A percentile compares a stretch with the other conserved stretches of the same genome.
Conservation (phyloP, 352 stramenopile genomes). For the Phytophthora vignae region DNA sequence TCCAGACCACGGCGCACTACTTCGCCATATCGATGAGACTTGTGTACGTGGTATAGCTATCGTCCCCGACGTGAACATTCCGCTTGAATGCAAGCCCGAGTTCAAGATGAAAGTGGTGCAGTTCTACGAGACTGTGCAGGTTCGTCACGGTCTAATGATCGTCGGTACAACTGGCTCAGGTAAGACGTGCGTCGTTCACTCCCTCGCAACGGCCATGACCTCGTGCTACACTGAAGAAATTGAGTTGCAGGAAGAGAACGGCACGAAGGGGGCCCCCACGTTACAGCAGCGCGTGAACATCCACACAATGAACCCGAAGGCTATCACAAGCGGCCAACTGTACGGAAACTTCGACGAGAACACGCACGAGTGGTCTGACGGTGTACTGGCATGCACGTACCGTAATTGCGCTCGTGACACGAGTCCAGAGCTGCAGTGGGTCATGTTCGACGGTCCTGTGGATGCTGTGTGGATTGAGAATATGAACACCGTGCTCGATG, state of each 20-base stretch:
- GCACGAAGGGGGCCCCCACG: constrained; percentile 34
- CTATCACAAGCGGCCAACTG: constrained; percentile 93
- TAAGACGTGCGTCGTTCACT: constrained; percentile 94
- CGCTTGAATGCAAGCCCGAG: constrained; percentile 80
- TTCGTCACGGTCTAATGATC: constrained; percentile 97
- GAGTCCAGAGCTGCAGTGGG: constrained; percentile 90
- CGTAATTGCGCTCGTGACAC: constrained; percentile 90
- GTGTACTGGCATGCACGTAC: constrained; percentile 95
- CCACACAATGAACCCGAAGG: constrained; percentile 96
- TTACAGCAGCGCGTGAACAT: constrained; percentile 76
- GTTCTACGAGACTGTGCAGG: constrained; percentile 96
- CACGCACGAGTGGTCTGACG: constrained; percentile 96
- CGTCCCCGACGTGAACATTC: constrained; percentile 62
- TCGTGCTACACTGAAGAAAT: constrained; percentile 65
- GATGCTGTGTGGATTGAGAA: constrained; percentile 97
- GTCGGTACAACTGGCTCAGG: constrained; percentile 93
- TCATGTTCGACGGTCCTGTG: constrained; percentile 94
- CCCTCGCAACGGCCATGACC: constrained; percentile 81
- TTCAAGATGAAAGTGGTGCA: constrained; percentile 93
- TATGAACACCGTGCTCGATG: constrained; percentile 95
- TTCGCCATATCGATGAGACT: constrained; percentile 85
- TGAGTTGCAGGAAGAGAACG: constrained; percentile 36
- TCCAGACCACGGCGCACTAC: constrained; percentile 84
- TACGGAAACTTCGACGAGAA: constrained; percentile 96
- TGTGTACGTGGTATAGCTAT: constrained; percentile 74